phyloP scores from a whole-genome alignment of 768 basidiomycete genomes.

The Kwoniella bestiolae region DNA sequence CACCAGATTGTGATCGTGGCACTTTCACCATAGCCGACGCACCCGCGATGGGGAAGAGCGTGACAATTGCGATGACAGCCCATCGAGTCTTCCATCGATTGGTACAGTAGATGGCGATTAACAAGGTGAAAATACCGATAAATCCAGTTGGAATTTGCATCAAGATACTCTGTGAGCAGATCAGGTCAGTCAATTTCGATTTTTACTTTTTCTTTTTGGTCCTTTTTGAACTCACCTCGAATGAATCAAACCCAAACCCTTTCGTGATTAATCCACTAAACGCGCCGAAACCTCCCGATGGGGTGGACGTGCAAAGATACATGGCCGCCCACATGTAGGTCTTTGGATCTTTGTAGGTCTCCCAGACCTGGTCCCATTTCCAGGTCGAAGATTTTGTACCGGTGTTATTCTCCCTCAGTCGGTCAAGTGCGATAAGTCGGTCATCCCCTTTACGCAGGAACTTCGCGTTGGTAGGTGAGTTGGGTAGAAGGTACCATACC shows the following conservation, averaged over 20 bases:
- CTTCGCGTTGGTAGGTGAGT: slow-evolving; percentile 40
- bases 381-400: slow-evolving; percentile 31
- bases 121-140: slow-evolving; percentile 41
- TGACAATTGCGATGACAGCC: slow-evolving; percentile 30
- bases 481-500: slow-evolving; percentile 38
- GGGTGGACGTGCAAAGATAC: slow-evolving; percentile 21
- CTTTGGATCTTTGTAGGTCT: slow-evolving; percentile 35
- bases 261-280: slow-evolving; percentile 31
- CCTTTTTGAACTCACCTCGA: background rate
- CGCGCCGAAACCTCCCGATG: slow-evolving; percentile 21
- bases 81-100: slow-evolving; percentile 48
- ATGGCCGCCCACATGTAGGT: slow-evolving; percentile 32
- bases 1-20: slow-evolving; percentile 19
- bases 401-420: slow-evolving; percentile 45
- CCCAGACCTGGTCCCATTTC: slow-evolving; percentile 39
- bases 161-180: slow-evolving; percentile 31
- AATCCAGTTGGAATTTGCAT: slow-evolving; percentile 51
- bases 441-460: slow-evolving; percentile 45
- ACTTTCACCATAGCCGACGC: slow-evolving; percentile 27
- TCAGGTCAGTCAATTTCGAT: too few relatives aligned
- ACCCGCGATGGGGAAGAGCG: slow-evolving; percentile 24
- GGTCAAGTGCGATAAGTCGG: slow-evolving; percentile 38
- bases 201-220: too few relatives aligned
- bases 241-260: slow-evolving; percentile 20
- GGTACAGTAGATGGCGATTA: slow-evolving; percentile 42